These are phyloP conservation scores for Monilinia fructigena DNA, from an alignment of 2,329 filamentous ascomycete species.

Conservation along the genomic window DNA sequence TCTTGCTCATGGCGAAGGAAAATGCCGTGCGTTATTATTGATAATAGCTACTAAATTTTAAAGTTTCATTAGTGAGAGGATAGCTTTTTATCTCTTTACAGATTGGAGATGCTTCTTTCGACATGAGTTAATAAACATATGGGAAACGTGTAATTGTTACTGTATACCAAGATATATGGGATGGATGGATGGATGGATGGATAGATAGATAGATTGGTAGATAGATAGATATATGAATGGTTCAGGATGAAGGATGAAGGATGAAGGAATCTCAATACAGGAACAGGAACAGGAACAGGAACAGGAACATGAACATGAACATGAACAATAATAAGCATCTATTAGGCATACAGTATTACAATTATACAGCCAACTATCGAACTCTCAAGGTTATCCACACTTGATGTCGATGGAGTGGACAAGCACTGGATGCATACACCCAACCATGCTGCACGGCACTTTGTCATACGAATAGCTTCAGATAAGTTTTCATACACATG, in stretches of 20 bases:
- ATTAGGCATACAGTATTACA: not conserved
- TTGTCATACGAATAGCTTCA: not conserved
- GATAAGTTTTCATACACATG: slow-evolving; percentile 3
- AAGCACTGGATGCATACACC: not conserved
- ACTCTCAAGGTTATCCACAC: not conserved
- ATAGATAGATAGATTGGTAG: no score
- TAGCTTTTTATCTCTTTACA: not conserved
- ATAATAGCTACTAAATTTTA: not conserved
- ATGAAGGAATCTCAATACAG: not conserved
- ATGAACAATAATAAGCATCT: not conserved
- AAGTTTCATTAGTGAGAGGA: not conserved
- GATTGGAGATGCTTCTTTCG: not conserved
- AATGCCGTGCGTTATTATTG: not conserved
- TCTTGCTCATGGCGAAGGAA: not conserved
- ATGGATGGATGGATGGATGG: no score
- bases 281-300: no score
- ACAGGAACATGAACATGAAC: no score
- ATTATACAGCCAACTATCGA: not conserved
- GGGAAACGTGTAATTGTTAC: not conserved
- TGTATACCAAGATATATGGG: no score
- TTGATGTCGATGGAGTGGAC: not conserved
- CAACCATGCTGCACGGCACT: not conserved
- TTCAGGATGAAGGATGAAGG: not conserved
- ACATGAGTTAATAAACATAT: not conserved
- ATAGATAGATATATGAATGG: no score